A percentile compares a stretch with the other conserved stretches of the same genome.
These are phyloP conservation scores for Rhizopogon sp. DNA, from an alignment of 768 basidiomycete species.

Conservation along the genomic window DNA sequence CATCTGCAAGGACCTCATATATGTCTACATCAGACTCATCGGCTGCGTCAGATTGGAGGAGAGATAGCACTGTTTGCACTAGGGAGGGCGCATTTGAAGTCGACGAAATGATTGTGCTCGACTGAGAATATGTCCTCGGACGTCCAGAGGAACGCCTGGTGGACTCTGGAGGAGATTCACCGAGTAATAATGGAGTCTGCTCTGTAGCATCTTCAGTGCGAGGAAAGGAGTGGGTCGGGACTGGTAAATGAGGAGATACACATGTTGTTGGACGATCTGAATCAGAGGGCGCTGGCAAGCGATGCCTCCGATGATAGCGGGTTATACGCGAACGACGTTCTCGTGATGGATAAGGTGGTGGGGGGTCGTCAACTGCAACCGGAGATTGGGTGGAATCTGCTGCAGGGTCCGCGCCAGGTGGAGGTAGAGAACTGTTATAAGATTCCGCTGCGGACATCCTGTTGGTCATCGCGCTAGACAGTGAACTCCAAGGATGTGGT, in stretches of 20 bases:
- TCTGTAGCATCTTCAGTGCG: constrained; percentile 34
- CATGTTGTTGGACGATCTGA: constrained; percentile 31
- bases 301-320: constrained; percentile 25
- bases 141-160: constrained; percentile 26
- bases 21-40: constrained; percentile 35
- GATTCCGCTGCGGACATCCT: neutral
- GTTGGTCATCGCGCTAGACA: no score
- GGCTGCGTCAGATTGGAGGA: constrained; percentile 54
- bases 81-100: constrained; percentile 57
- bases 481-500: neutral
- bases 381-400: constrained; percentile 6
- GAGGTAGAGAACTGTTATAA: neutral
- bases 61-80: constrained; percentile 61
- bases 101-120: constrained; percentile 43
- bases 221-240: constrained; percentile 21
- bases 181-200: constrained; percentile 41
- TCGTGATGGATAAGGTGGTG: constrained; percentile 63
- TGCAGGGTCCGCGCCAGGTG: neutral
- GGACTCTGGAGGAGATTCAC: constrained; percentile 17
- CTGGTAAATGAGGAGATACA: constrained; percentile 12
- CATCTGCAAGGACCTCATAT: constrained; percentile 16
- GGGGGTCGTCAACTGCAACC: constrained; percentile 43
- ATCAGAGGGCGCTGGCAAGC: constrained; percentile 29
- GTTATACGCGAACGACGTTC: constrained; percentile 36
- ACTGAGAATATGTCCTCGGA: constrained; percentile 52